These are phyloP conservation scores for Paramecium tetraurelia DNA, from an alignment of 73 alveolate species.

Conservation along the genomic window DNA sequence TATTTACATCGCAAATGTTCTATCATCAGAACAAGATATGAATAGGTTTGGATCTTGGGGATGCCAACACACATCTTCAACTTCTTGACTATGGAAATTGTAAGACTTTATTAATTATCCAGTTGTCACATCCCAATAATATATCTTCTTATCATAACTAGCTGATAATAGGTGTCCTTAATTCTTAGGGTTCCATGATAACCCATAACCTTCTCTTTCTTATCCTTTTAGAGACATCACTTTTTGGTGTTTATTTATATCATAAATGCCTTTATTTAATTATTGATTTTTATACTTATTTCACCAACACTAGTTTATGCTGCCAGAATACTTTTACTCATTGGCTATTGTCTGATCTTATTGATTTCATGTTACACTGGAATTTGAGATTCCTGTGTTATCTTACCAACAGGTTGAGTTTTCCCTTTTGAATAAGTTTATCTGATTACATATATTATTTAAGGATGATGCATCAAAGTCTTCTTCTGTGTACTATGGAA, in stretches of 20 bases:
- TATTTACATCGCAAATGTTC: slow-evolving; percentile 71
- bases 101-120: not conserved
- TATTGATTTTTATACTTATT: slow-evolving; percentile 25
- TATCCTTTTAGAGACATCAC: slow-evolving; percentile 83
- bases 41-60: slow-evolving; percentile 78
- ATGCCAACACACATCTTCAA: slow-evolving; percentile 96
- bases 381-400: not conserved
- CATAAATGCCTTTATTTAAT: slow-evolving; percentile 71
- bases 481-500: not conserved
- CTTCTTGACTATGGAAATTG: slow-evolving; percentile 72
- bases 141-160: slow-evolving; percentile 86
- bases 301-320: slow-evolving; percentile 91
- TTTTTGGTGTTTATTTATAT: slow-evolving; percentile 84
- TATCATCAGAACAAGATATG: slow-evolving; percentile 94
- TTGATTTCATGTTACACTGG: slow-evolving; percentile 83
- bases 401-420: not conserved
- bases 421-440: not conserved
- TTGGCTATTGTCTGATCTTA: slow-evolving; percentile 95
- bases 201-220: slow-evolving; percentile 89
- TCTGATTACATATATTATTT: not conserved
- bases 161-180: slow-evolving; percentile 86
- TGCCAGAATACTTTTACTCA: slow-evolving; percentile 85
- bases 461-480: not conserved
- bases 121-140: slow-evolving; percentile 89
- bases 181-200: not conserved